Conservation (phyloP, 768 basidiomycete species). For the Crassisporium funariophilum region DNA sequence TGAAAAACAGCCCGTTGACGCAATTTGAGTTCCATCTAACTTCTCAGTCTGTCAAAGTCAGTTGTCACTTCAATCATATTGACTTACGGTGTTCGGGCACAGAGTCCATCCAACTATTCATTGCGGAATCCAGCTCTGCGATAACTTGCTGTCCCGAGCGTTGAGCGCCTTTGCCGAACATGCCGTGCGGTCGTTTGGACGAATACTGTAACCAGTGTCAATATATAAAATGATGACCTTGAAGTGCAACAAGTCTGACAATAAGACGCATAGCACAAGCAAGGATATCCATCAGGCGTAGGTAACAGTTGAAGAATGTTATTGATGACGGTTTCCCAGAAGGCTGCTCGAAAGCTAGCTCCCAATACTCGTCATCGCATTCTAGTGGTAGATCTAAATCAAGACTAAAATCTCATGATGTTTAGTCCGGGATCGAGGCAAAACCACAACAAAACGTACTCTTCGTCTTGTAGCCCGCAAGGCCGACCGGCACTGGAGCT, state of each 20-base stretch:
- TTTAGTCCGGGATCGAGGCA: neutral
- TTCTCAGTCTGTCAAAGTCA: no score
- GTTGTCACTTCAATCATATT: no score
- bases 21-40: conserved; percentile 48
- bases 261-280: conserved; percentile 62
- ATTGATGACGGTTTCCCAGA: conserved; percentile 53
- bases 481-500: conserved; percentile 66
- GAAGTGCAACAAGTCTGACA: conserved; percentile 33
- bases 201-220: conserved; percentile 60
- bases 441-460: conserved; percentile 51
- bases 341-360: conserved; percentile 66
- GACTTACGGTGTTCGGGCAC: conserved; percentile 58
- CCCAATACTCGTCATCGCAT: conserved; percentile 77
- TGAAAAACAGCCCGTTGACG: conserved; percentile 42
- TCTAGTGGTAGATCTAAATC: conserved; percentile 67
- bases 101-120: conserved; percentile 76
- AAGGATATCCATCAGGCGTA: conserved; percentile 62
- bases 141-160: conserved; percentile 66
- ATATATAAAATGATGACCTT: neutral
- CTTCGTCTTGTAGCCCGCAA: conserved; percentile 73
- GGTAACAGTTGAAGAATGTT: conserved; percentile 54
- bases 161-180: conserved; percentile 46
- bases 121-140: conserved; percentile 69
- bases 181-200: conserved; percentile 59
- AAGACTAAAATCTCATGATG: no score